Conservation (phyloP, 768 basidiomycete species). For the Tulasnella sp. region DNA sequence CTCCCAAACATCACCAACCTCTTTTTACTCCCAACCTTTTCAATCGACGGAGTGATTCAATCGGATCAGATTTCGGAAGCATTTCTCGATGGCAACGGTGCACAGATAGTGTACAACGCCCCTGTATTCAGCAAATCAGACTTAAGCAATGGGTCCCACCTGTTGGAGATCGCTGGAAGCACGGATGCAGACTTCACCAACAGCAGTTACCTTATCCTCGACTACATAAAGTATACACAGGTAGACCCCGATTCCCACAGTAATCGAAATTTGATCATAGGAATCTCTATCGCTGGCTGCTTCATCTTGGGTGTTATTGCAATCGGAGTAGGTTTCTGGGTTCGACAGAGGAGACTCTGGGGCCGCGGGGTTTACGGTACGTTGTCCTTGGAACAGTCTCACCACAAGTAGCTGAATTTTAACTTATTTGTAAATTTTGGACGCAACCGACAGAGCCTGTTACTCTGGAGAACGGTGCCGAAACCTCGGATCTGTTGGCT, state of each 20-base stretch:
- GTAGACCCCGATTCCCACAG: neutral
- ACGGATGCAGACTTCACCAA: neutral
- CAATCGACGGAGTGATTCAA: neutral
- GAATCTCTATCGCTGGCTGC: neutral
- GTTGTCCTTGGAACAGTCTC: neutral
- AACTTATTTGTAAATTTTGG: neutral
- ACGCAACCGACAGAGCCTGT: neutral
- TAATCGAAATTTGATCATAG: neutral
- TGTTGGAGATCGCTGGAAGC: neutral
- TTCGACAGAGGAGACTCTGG: neutral
- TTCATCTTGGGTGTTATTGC: neutral
- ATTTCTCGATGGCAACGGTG: conserved; percentile 10
- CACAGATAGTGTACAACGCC: neutral
- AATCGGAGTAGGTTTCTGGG: neutral
- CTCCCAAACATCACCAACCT: too few species aligned
- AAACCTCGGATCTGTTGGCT: neutral
- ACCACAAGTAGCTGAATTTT: neutral
- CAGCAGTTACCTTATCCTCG: neutral
- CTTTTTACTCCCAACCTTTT: neutral
- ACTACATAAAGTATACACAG: conserved; percentile 2
- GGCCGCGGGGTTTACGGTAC: neutral
- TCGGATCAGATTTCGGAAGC: neutral
- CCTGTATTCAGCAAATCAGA: neutral
- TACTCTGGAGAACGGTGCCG: neutral
- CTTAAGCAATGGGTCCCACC: neutral